phyloP scores from a whole-genome alignment of 1,284 basidiomycete genomes.

The Ustanciosporium gigantosporum region DNA sequence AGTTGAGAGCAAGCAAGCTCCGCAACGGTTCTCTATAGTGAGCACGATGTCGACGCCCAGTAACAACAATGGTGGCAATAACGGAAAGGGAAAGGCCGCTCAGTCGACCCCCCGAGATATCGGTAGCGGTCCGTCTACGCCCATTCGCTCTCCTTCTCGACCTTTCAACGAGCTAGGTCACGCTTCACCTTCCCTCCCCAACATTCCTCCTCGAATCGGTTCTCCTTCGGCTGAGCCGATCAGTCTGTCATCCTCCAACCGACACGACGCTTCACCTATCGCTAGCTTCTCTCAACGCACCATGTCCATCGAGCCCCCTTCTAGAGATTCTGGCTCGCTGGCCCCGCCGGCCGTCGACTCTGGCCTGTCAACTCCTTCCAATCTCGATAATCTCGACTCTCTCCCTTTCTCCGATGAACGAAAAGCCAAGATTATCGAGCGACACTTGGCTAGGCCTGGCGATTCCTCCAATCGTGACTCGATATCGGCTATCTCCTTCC shows the following conservation, averaged over 20 bases:
- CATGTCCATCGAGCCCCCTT: conserved; percentile 23
- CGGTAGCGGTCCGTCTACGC: conserved; percentile 7
- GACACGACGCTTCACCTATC: conserved; percentile 14
- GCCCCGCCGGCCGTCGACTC: conserved; percentile 34
- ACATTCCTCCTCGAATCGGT: conserved; percentile 43
- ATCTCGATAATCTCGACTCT: conserved; percentile 43
- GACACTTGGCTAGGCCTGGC: conserved; percentile 35
- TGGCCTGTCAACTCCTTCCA: conserved; percentile 38
- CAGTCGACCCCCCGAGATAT: conserved; percentile 3
- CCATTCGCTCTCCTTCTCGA: conserved; percentile 30
- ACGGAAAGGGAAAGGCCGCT: conserved; percentile 30
- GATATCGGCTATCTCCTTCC: conserved; percentile 29
- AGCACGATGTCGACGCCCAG: too few relatives aligned
- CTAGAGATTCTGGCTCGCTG: conserved; percentile 26
- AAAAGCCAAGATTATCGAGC: conserved; percentile 50
- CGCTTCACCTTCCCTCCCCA: conserved; percentile 37
- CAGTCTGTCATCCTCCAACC: conserved; percentile 25
- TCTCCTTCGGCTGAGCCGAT: conserved; percentile 33
- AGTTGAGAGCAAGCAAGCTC: too few relatives aligned
- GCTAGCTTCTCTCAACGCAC: conserved; percentile 12
- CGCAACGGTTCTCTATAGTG: too few relatives aligned
- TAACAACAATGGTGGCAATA: too few relatives aligned
- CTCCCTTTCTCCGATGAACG: conserved; percentile 52
- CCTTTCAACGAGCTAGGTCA: conserved; percentile 13
- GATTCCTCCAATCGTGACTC: conserved; percentile 27